phyloP scores from a whole-genome alignment of 345 rosid species.

The Gossypium raimondii region DNA sequence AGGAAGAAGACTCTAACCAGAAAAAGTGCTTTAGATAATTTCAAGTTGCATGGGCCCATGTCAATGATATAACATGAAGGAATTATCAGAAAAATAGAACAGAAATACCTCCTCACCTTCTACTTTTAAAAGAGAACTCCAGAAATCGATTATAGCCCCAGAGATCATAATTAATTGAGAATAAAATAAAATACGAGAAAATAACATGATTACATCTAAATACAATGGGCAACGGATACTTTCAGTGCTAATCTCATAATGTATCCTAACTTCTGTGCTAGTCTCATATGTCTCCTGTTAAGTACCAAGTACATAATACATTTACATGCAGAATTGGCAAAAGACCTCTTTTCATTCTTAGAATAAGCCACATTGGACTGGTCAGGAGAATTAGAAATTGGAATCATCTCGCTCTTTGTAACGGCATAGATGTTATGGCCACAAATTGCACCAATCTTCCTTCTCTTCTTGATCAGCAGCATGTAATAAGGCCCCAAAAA shows the following conservation, averaged over 20 bases:
- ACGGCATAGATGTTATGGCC: constrained; percentile 74
- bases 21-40: constrained; percentile 23
- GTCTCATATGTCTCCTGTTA: constrained; percentile 34
- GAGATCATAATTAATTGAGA: constrained; percentile 18
- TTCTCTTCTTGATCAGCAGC: constrained; percentile 81
- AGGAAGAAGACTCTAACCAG: constrained; percentile 16
- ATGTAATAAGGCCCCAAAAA: constrained; percentile 95
- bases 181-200: constrained; percentile 26
- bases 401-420: constrained; percentile 64
- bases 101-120: constrained; percentile 45
- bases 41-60: constrained; percentile 17
- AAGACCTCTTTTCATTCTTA: constrained; percentile 98
- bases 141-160: constrained; percentile 35
- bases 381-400: constrained; percentile 65
- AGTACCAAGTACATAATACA: constrained; percentile 62
- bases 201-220: constrained; percentile 34
- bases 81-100: constrained; percentile 28
- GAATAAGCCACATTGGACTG: constrained; percentile 77
- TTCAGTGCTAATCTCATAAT: constrained; percentile 20
- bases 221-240: constrained; percentile 37
- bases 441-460: constrained; percentile 78
- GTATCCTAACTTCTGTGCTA: constrained; percentile 17
- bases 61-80: constrained; percentile 23
- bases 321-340: constrained; percentile 81
- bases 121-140: constrained; percentile 35